Evolutionary conservation across 108 stramenopile genomes (phyloP).

Genomic region (Chaetoceros tenuissimus): DNA sequence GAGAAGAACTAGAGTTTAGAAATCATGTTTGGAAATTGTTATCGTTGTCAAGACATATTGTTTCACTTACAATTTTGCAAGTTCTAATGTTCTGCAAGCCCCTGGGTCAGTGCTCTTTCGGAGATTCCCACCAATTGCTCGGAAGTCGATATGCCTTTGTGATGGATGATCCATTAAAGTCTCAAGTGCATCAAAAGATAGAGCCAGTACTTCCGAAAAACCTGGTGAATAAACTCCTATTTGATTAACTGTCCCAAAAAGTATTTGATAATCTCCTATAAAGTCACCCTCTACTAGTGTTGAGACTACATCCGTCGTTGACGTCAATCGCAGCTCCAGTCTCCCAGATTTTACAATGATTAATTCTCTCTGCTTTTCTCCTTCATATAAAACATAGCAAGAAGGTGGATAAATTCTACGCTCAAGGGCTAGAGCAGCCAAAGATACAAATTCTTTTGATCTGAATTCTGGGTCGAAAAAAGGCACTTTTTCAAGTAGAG

Average conservation of each 20-base stretch:
- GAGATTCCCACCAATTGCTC: conserved; percentile 10
- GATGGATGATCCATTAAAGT: conserved; percentile 16
- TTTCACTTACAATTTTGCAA: conserved; percentile 8
- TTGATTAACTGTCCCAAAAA: conserved; percentile 35
- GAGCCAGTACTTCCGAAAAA: conserved; percentile 29
- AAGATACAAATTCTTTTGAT: conserved; percentile 11
- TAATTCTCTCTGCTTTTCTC: conserved; percentile 31
- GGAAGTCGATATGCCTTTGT: conserved; percentile 4
- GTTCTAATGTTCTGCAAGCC: conserved; percentile 18
- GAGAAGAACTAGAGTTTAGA: no score
- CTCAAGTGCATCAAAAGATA: conserved; percentile 25
- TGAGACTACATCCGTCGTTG: conserved; percentile 18
- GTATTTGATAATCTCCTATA: conserved; percentile 44
- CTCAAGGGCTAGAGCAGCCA: conserved; percentile 15
- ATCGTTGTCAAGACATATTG: no score
- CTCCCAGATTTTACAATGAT: conserved; percentile 30
- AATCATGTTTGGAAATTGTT: no score
- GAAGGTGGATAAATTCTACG: conserved; percentile 26
- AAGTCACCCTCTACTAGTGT: conserved; percentile 32
- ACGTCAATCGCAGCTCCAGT: conserved; percentile 18
- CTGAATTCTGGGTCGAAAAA: conserved; percentile 25
- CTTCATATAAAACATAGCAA: conserved; percentile 20
- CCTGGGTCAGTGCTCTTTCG: conserved; percentile 23
- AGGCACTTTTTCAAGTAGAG: conserved; percentile 22
- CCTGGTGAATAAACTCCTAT: conserved; percentile 21